phyloP scores from a whole-genome alignment of 1,139 yeast genomes.

The Suhomyces bribrorum region DNA sequence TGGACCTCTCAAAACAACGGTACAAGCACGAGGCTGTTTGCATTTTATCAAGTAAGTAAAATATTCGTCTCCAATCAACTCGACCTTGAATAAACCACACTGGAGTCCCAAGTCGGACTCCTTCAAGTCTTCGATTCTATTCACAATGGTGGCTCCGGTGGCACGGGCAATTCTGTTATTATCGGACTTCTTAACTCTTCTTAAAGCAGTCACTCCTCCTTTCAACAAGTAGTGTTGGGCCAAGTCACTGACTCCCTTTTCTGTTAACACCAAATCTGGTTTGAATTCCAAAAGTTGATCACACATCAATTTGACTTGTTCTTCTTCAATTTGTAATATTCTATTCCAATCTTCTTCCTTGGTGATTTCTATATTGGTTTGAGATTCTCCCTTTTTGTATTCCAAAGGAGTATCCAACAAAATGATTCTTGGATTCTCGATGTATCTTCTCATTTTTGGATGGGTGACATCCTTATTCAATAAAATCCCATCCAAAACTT shows the following conservation, averaged over 20 bases:
- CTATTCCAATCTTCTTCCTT: slow-evolving; percentile 97
- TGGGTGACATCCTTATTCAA: slow-evolving; percentile 96
- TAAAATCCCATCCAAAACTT: slow-evolving; percentile 86
- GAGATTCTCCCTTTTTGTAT: slow-evolving; percentile 98
- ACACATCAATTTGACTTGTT: slow-evolving; percentile 87
- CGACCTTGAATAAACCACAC: slow-evolving; percentile 91
- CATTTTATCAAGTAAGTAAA: slow-evolving; percentile 85
- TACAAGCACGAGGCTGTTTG: slow-evolving; percentile 87
- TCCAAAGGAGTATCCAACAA: slow-evolving; percentile 95
- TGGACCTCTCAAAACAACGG: slow-evolving; percentile 90
- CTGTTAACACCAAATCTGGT: slow-evolving; percentile 95
- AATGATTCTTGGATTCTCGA: slow-evolving; percentile 85
- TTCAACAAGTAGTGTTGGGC: slow-evolving; percentile 95
- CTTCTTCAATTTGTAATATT: slow-evolving; percentile 94
- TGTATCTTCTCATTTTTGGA: slow-evolving; percentile 91
- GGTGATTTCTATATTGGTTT: slow-evolving; percentile 95
- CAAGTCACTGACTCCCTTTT: slow-evolving; percentile 96
- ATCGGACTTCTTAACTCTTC: slow-evolving; percentile 95
- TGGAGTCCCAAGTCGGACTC: slow-evolving; percentile 85
- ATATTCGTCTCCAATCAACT: slow-evolving; percentile 96
- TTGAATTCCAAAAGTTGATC: slow-evolving; percentile 81
- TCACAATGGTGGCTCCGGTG: slow-evolving; percentile 96
- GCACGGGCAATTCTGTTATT: slow-evolving; percentile 97
- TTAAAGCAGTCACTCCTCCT: slow-evolving; percentile 88
- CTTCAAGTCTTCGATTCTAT: slow-evolving; percentile 90